Evolutionary conservation across 1,284 basidiomycete species (phyloP).

Genomic region (Tetrapyrgos nigripes): DNA sequence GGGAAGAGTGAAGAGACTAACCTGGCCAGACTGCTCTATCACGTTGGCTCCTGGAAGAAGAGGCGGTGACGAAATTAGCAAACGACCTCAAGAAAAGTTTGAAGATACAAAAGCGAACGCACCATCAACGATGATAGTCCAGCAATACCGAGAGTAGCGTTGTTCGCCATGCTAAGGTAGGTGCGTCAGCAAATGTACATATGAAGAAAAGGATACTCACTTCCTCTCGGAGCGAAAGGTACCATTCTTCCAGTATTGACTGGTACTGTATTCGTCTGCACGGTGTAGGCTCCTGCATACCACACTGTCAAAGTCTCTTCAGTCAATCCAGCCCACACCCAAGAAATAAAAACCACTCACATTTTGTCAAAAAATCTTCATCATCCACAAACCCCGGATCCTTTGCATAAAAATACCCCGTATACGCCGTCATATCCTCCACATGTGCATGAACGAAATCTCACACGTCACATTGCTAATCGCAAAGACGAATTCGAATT

Average conservation of each 20-base stretch:
- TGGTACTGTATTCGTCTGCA: slow-evolving; percentile 56
- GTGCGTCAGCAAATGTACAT: background rate
- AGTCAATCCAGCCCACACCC: too few relatives aligned
- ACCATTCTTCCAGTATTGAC: slow-evolving; percentile 47
- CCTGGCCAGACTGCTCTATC: slow-evolving; percentile 69
- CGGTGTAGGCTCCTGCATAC: slow-evolving; percentile 60
- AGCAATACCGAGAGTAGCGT: slow-evolving; percentile 59
- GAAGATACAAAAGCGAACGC: background rate
- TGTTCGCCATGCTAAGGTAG: slow-evolving; percentile 58
- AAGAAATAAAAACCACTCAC: too few relatives aligned
- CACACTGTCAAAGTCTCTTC: too few relatives aligned
- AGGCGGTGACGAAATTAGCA: background rate
- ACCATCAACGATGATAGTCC: slow-evolving; percentile 68
- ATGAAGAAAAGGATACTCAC: background rate
- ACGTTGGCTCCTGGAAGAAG: slow-evolving; percentile 45
- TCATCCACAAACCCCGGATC: slow-evolving; percentile 51
- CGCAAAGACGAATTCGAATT: slow-evolving; percentile 40
- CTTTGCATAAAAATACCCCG: slow-evolving; percentile 54
- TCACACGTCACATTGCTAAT: slow-evolving; percentile 53
- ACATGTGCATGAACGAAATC: slow-evolving; percentile 54
- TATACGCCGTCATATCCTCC: slow-evolving; percentile 51
- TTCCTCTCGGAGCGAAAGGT: slow-evolving; percentile 38
- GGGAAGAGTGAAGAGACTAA: slow-evolving; percentile 18
- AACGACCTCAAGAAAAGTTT: background rate
- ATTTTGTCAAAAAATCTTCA: slow-evolving; percentile 51